Base-by-base conservation (phyloP, 441 rosid genomes). In the Mallotus japonicus region DNA sequence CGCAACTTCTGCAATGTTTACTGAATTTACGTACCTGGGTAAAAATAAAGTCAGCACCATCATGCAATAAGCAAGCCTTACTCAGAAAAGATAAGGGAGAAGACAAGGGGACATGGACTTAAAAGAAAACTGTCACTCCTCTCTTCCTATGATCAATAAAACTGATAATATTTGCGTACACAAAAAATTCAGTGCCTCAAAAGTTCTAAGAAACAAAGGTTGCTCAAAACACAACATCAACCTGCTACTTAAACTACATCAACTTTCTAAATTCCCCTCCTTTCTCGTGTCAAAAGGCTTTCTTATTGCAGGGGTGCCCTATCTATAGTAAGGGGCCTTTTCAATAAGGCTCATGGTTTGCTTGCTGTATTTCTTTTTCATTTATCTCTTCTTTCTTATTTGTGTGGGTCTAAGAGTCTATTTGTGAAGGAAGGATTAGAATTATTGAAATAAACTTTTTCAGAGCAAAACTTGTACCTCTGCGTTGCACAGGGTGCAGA, bases 1-100 rank as follows among this genome's bases (percentile, higher is more conserved):
- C 89, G 75, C 99, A 92, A 74, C 95, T 92, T 85, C 98, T 82
- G 83, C 99, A 95, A 81, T 95, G 98, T 85, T 92, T 95, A 91
- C 99, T 95, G 75, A 91, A 90, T 82, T 90, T 89, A 54, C 89
- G 87, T 59, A 95, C 98, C 99, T 92, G 76, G 50, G 63, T 22
- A 66, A 74, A 75, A 61, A 70, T 72, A 65, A 10, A 73, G 72
- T 53, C 50, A 64, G 16, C 19, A 66, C 0, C 73, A 77, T 51
- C 32, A 40, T 55, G 51, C 47, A 24, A 20, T 51, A 70, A 32
- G 56, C 12, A 65, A 73, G 62, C 66, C 2, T 13, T 20, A 55
- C 11, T 47, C 32, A 40, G 22, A 50, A 62, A 62, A n/a, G 13
- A 42, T 4, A 54, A 9, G 3, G 46, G 7, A 49, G 46, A 60